phyloP scores from a whole-genome alignment of 371 early-diverging fungal species.

The Chytridiales sp. region DNA sequence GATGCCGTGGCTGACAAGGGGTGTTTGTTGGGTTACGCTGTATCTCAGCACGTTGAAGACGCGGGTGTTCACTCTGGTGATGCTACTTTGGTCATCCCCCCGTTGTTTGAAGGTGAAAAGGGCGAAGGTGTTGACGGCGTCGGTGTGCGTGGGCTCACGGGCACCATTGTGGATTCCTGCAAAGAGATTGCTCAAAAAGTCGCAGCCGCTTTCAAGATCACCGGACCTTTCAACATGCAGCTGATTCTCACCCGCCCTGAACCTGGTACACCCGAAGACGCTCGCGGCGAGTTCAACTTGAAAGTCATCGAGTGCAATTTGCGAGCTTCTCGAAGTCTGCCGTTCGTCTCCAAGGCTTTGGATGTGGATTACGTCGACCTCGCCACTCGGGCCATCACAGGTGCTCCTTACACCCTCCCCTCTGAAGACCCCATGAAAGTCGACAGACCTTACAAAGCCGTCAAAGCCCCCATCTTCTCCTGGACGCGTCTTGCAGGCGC shows the following conservation, averaged over 20 bases:
- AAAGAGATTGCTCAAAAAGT: conserved; percentile 80
- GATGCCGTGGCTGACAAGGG: conserved; percentile 89
- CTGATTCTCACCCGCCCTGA: conserved; percentile 57
- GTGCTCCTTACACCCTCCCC: conserved; percentile 56
- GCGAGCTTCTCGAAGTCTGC: conserved; percentile 94
- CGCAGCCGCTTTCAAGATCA: conserved; percentile 83
- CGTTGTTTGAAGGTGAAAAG: conserved; percentile 42
- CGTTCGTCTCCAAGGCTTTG: conserved; percentile 92
- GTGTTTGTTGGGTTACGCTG: conserved; percentile 75
- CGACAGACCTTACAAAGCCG: conserved; percentile 68
- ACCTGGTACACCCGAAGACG: not conserved
- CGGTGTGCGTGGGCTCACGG: conserved; percentile 62
- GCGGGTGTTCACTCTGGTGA: conserved; percentile 97
- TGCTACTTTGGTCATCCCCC: conserved; percentile 89
- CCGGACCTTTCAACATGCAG: conserved; percentile 96
- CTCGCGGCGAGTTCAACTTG: conserved; percentile 49
- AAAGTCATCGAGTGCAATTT: conserved; percentile 97
- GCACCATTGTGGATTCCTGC: conserved; percentile 63
- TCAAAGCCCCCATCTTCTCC: conserved; percentile 93
- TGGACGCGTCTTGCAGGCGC: conserved; percentile 93
- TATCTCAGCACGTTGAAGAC: conserved; percentile 93
- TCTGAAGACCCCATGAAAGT: conserved; percentile 60
- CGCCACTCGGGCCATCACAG: conserved; percentile 77
- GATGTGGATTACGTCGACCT: conserved; percentile 87
- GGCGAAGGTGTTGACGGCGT: conserved; percentile 22